Base-by-base conservation (phyloP, 176 grass and related monocot genomes). In the Eremochloa ophiuroides region DNA sequence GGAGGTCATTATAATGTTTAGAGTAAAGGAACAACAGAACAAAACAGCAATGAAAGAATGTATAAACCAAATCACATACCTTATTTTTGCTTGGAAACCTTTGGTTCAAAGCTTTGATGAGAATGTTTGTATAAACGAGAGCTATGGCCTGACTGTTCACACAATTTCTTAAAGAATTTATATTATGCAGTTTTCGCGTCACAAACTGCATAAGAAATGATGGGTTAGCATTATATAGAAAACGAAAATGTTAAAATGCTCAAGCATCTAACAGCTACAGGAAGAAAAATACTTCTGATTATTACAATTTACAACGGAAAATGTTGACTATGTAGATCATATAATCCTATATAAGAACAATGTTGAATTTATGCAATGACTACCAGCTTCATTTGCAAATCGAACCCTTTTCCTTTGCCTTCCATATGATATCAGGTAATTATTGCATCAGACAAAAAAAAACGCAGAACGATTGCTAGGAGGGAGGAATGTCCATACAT, bases 111-210 rank as follows among this genome's bases (percentile, higher is more conserved):
- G 35, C 68, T 82, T 79, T 61, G 83, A 73, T 73, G 66, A 51
- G 68, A 70, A 77, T 68, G 37, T 55, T 80, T 84, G 83, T 61
- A 70, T 37, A 85, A 81, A 75, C 15, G 66, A 15, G 60, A 71
- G 48, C 67, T 85, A 77, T 85, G 56, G 33, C 73, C 85, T 68
- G 93, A 78, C 62, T 85, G 81, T 74, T 83, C 88, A 56, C 75
- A 56, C 34, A 96, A 44, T 85, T 88, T 93, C 85, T 88, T 93
- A 66, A 91, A 93, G 76, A 88, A 93, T 68, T 82, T 90, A 68
- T 82, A 86, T 73, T 96, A 90, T 1, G 80, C 65, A 35, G 93
- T 96, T 84, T 88, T 95, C 6, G 82, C 82, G 83, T 78, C 48
- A 60, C 35, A 81, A 83, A 65, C 86, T 86, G 58, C 83, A 90